Evolutionary conservation across 2,329 filamentous ascomycete species (phyloP).

Genomic region (Calonectria pauciramosa): DNA sequence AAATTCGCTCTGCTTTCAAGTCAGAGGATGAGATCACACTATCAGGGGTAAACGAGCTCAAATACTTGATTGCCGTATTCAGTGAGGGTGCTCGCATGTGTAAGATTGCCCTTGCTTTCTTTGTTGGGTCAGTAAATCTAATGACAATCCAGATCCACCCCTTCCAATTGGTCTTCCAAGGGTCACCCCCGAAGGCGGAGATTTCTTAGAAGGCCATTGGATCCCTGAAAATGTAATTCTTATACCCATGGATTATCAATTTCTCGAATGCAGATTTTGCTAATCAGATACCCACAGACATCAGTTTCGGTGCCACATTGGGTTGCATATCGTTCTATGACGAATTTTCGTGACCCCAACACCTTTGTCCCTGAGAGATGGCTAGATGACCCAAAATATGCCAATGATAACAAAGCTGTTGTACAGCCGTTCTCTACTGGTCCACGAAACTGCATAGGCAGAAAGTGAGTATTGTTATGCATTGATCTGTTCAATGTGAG

Average conservation of each 20-base stretch:
- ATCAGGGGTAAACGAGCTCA: not conserved
- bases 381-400: not conserved
- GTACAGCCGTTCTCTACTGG: not conserved
- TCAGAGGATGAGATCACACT: not conserved
- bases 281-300: too few species aligned
- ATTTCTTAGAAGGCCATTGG: not conserved
- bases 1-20: not conserved
- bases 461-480: not conserved
- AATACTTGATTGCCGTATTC: not conserved
- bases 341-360: not conserved
- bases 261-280: not conserved
- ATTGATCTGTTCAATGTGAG: fast-evolving
- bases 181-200: not conserved
- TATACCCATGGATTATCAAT: too few species aligned
- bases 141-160: not conserved
- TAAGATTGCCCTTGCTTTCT: not conserved
- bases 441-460: not conserved
- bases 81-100: not conserved
- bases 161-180: not conserved
- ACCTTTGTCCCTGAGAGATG: not conserved
- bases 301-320: not conserved
- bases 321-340: not conserved
- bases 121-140: not conserved
- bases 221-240: not conserved
- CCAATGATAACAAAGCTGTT: not conserved